Evolutionary conservation across 345 rosid genomes (phyloP).

Genomic region (Schrenkiella parvula): DNA sequence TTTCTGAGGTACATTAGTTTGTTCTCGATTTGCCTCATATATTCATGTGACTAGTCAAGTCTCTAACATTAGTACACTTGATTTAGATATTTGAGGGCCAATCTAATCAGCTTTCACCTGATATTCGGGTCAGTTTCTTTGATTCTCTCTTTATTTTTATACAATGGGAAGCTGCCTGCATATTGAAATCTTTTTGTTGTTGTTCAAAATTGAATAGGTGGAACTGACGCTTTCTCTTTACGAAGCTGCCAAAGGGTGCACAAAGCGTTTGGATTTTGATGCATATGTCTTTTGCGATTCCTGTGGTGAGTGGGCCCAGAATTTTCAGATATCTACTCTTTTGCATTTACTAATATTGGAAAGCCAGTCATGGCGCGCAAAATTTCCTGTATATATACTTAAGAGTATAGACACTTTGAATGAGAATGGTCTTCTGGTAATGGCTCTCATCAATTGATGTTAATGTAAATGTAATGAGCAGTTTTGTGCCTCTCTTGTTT

Average conservation of each 20-base stretch:
- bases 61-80: conserved; percentile 19
- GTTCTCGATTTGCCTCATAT: neutral
- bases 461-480: neutral
- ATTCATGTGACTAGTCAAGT: conserved; percentile 14
- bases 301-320: conserved; percentile 55
- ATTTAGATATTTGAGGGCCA: conserved; percentile 74
- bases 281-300: conserved; percentile 78
- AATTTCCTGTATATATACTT: neutral
- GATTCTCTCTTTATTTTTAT: conserved; percentile 1
- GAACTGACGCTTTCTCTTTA: conserved; percentile 69
- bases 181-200: neutral
- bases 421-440: neutral
- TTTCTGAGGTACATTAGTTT: conserved; percentile 66
- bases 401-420: neutral
- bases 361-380: neutral
- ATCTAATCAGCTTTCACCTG: conserved; percentile 47
- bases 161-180: conserved; percentile 14
- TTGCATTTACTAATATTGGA: neutral
- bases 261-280: conserved; percentile 65
- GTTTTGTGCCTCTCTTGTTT: neutral
- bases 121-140: conserved; percentile 55
- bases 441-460: neutral
- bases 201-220: conserved; percentile 43
- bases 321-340: neutral
- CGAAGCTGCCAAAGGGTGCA: conserved; percentile 88